Evolutionary conservation across 768 basidiomycete species (phyloP).

Genomic region (Ramaria sp.): DNA sequence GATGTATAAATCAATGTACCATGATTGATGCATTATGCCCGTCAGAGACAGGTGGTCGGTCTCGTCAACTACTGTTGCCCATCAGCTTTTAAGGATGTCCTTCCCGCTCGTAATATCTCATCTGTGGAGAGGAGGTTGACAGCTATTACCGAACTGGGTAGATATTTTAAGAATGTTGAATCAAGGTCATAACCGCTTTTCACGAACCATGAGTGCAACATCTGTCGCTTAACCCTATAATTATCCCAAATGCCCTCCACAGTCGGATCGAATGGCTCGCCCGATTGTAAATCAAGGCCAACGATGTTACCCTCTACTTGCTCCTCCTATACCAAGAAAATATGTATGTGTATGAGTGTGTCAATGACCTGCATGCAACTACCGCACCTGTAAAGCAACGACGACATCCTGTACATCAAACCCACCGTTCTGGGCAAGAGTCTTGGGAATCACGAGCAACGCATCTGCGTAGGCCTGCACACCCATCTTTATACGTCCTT

Average conservation of each 20-base stretch:
- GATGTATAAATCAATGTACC: constrained; percentile 1
- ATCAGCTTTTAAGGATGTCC: constrained; percentile 79
- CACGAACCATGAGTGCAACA: constrained; percentile 90
- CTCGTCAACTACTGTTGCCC: constrained; percentile 37
- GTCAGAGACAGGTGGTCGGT: not conserved
- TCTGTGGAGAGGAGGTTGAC: constrained; percentile 92
- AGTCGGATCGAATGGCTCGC: constrained; percentile 93
- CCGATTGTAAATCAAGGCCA: constrained; percentile 85
- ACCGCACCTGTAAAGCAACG: constrained; percentile 72
- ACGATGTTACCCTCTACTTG: constrained; percentile 88
- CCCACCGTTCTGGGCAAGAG: constrained; percentile 89
- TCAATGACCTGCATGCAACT: constrained; percentile 8
- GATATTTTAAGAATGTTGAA: not conserved
- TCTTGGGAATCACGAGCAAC: constrained; percentile 90
- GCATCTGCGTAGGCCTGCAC: constrained; percentile 97
- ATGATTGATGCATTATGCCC: not conserved
- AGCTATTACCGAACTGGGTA: constrained; percentile 79
- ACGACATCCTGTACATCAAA: constrained; percentile 95
- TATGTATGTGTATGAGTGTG: constrained; percentile 5
- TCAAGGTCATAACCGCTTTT: not conserved
- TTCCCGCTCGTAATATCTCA: constrained; percentile 86
- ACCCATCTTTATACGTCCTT: constrained; percentile 94
- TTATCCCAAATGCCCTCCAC: constrained; percentile 98
- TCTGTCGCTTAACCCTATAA: constrained; percentile 96
- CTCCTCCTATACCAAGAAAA: constrained; percentile 56